These are phyloP conservation scores for Lichtheimia ornata DNA, from an alignment of 371 early-diverging fungal genomes.

Conservation along the genomic window DNA sequence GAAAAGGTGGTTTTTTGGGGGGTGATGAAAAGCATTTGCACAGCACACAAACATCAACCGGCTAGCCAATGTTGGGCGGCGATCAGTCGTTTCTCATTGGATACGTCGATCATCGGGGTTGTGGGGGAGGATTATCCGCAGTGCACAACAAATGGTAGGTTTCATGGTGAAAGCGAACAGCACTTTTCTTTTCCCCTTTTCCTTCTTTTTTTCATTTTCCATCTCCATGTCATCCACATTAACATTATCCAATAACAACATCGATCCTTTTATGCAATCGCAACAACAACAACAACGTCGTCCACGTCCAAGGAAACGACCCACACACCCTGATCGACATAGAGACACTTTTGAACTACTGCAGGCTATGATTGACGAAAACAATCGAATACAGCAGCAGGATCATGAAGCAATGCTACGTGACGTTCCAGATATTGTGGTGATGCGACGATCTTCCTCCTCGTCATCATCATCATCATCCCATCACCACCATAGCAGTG, in stretches of 20 bases:
- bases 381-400: constrained; percentile 29
- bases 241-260: background rate
- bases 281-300: background rate
- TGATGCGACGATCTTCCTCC: constrained; percentile 6
- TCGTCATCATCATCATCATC: background rate
- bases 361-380: constrained; percentile 40
- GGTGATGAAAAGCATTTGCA: background rate
- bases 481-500: constrained; percentile 15
- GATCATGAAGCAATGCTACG: constrained; percentile 31
- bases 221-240: constrained; percentile 1
- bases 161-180: background rate
- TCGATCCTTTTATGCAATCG: background rate
- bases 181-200: background rate
- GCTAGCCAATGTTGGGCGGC: background rate
- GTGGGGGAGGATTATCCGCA: background rate
- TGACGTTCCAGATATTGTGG: constrained; percentile 21
- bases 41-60: background rate
- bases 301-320: background rate
- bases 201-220: background rate
- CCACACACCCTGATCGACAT: constrained; percentile 32
- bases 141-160: background rate
- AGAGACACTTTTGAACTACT: constrained; percentile 38
- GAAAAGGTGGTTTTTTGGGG: background rate
- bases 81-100: background rate
- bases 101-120: background rate